Evolutionary conservation across 2,329 filamentous ascomycete species (phyloP).

Genomic region (Botrytis cinerea): DNA sequence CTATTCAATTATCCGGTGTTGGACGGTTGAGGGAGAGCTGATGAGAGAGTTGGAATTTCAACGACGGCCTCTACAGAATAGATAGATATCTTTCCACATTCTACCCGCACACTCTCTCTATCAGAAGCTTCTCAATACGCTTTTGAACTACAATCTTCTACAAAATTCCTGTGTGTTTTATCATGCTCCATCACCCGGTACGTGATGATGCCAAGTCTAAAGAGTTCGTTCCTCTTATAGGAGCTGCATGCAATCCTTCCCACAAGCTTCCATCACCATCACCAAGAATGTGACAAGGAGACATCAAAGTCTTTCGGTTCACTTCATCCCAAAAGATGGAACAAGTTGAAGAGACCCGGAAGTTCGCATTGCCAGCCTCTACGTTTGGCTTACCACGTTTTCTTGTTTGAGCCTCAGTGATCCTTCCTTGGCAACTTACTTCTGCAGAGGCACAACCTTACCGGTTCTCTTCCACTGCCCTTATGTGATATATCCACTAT

Average conservation of each 20-base stretch:
- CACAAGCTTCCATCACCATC: not conserved
- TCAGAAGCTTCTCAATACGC: not conserved
- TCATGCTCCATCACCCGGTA: not conserved
- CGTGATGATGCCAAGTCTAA: not conserved
- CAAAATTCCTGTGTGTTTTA: not conserved
- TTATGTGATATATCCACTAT: not conserved
- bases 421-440: conserved; percentile 5
- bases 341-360: not conserved
- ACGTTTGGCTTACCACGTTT: conserved; percentile 13
- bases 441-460: conserved; percentile 25
- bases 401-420: conserved; percentile 16
- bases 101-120: not conserved
- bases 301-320: not conserved
- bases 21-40: not conserved
- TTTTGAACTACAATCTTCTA: not conserved
- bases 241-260: not conserved
- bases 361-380: not conserved
- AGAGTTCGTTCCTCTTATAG: not conserved
- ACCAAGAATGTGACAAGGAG: not conserved
- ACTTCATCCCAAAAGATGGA: conserved; percentile 3
- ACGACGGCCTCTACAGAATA: not conserved
- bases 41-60: not conserved
- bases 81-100: not conserved
- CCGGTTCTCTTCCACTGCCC: not conserved
- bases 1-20: not conserved